Evolutionary conservation across 345 rosid species (phyloP), one percentile per base, ranked within the genome.

Genomic region (Lepidium didymum): DNA sequence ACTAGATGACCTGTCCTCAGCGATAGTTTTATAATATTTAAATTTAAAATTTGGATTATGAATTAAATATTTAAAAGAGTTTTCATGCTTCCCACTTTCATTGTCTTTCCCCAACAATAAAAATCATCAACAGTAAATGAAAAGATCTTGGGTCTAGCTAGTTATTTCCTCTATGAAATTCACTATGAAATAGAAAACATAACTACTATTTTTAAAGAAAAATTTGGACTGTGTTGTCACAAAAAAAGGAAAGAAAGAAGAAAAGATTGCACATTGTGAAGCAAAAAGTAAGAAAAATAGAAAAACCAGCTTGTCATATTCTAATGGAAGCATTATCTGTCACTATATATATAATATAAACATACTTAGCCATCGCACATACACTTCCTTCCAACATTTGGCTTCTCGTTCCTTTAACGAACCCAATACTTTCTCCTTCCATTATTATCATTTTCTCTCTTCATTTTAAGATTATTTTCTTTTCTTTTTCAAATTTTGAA

Each of bases 311-410:
- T 72, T 72, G 70, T 55, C 64, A 40, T 64, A 64, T 64, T 56
- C 52, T 14, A 13, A n/a, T 0, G 34, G 70, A 33, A 23, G 59
- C 70, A 56, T 10, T 70, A 61, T 13, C 27, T 46, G 4, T 44
- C 12, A 9, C 43, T 54, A 11, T 55, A n/a, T 64, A 56, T 52
- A 18, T 43, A 44, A 55, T 51, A 47, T 56, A 6, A 42, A 41
- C 71, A 64, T 71, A 73, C 60, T 64, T 47, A 57, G 77, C 54
- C 72, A 65, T 65, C 60, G 44, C 58, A 56, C 31, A 5, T 4
- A 27, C 10, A 29, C 46, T 63, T 63, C 16, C 49, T 63, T 63
- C 63, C 33, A 29, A 13, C 76, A 72, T 64, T 45, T 73, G 57
- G 50, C 51, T 19, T 55, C 50, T 29, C 43, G 63, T 55, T 45